Conservation (phyloP, 2,329 filamentous ascomycete species). For the Allantophomopsis lycopodina region DNA sequence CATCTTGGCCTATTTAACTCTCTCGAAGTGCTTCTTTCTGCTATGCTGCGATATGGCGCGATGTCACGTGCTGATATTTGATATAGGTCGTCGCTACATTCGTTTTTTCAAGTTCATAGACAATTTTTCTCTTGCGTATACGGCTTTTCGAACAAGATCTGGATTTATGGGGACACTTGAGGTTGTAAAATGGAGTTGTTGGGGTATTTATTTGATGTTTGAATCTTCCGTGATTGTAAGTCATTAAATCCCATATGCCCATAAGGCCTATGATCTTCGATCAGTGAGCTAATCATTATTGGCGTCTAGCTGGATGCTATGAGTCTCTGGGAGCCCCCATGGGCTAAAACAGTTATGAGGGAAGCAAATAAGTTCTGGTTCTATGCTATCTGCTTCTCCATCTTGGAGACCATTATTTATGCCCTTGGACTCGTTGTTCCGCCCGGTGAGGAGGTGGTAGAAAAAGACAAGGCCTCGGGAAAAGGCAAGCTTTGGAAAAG, state of each 20-base stretch:
- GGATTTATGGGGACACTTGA: constrained; percentile 31
- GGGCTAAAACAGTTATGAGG: constrained; percentile 30
- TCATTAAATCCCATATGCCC: constrained; percentile 2
- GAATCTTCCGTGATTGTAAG: constrained; percentile 51
- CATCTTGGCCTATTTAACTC: too few relatives aligned
- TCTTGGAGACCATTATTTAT: constrained; percentile 27
- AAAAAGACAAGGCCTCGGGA: constrained; percentile 15
- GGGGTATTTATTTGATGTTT: constrained; percentile 53
- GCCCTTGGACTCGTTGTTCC: constrained; percentile 23
- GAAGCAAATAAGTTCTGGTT: constrained; percentile 63
- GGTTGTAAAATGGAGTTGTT: constrained; percentile 39
- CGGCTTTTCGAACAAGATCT: constrained; percentile 18
- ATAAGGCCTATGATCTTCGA: too few relatives aligned
- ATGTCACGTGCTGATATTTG: neutral
- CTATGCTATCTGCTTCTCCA: constrained; percentile 39
- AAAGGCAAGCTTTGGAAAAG: constrained; percentile 18
- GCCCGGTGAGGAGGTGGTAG: constrained; percentile 2
- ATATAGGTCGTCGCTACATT: constrained; percentile 44
- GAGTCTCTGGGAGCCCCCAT: constrained; percentile 27
- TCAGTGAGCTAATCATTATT: neutral
- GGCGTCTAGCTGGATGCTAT: constrained; percentile 28
- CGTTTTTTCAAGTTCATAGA: constrained; percentile 57
- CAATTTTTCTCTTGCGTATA: constrained; percentile 36
- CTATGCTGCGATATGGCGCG: too few relatives aligned
- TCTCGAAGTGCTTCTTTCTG: too few relatives aligned